These are phyloP conservation scores for Melanogaster broomeanus DNA, from an alignment of 768 basidiomycete genomes.

Conservation along the genomic window DNA sequence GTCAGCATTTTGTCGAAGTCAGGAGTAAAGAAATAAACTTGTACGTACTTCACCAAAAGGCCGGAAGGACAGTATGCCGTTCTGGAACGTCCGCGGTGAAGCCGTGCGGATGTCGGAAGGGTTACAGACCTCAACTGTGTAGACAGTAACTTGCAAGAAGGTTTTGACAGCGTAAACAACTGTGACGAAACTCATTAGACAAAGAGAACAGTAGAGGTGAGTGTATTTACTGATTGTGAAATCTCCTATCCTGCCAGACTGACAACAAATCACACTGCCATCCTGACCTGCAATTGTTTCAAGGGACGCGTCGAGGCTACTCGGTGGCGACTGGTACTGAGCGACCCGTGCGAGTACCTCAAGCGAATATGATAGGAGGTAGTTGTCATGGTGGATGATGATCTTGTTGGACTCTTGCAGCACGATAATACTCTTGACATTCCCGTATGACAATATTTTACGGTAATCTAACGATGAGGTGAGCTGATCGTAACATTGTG, in stretches of 20 bases:
- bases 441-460: conserved; percentile 52
- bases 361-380: conserved; percentile 66
- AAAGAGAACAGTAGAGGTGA: background rate
- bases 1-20: conserved; percentile 2
- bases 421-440: conserved; percentile 55
- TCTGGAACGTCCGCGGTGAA: conserved; percentile 35
- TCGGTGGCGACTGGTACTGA: conserved; percentile 45
- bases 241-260: conserved; percentile 51
- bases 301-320: conserved; percentile 53
- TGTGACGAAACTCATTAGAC: conserved; percentile 28
- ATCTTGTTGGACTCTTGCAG: conserved; percentile 67
- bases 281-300: conserved; percentile 63
- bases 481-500: background rate
- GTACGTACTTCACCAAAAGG: conserved; percentile 68
- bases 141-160: conserved; percentile 59
- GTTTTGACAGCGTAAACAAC: conserved; percentile 70
- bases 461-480: conserved; percentile 48
- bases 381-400: conserved; percentile 60
- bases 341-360: conserved; percentile 67
- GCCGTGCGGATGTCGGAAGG: conserved; percentile 36
- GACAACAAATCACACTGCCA: conserved; percentile 61
- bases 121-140: conserved; percentile 59
- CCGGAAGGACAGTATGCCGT: conserved; percentile 48
- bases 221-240: conserved; percentile 55
- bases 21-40: background rate